phyloP scores from a whole-genome alignment of 345 rosid genomes.

The Psidium guajava region DNA sequence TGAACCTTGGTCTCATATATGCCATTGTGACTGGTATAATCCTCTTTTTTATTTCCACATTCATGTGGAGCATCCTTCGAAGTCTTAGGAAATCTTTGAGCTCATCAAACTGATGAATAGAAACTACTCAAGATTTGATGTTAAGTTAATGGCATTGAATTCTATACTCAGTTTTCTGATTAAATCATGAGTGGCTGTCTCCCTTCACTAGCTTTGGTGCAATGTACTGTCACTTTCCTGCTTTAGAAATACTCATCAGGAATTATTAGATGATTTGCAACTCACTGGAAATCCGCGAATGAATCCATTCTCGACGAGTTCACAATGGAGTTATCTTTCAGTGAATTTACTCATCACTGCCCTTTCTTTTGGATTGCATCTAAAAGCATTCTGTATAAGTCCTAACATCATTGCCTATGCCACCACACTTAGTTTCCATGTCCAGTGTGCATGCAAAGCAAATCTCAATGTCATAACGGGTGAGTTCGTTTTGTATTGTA shows the following conservation, averaged over 20 bases:
- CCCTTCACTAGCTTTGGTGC: neutral
- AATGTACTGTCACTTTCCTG: neutral
- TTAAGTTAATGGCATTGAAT: neutral
- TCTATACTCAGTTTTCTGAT: neutral
- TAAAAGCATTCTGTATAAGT: neutral
- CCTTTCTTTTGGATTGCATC: neutral
- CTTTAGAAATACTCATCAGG: neutral
- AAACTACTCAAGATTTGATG: neutral
- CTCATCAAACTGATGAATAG: slow-evolving; percentile 16
- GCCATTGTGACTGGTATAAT: slow-evolving; percentile 51
- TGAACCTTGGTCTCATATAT: slow-evolving; percentile 73
- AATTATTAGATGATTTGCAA: neutral
- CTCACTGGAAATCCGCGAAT: neutral
- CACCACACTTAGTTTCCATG: neutral
- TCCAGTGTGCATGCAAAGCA: neutral
- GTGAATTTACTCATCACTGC: neutral
- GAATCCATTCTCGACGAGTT: neutral
- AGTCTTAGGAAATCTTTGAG: slow-evolving; percentile 40
- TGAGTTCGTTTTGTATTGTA: neutral
- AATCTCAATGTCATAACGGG: neutral
- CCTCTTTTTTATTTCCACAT: slow-evolving; percentile 63
- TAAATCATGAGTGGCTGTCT: neutral
- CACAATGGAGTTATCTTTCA: neutral
- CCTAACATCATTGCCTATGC: neutral
- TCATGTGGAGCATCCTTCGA: slow-evolving; percentile 80